Conservation (phyloP, 1,284 basidiomycete genomes). For the Kalmanozyma brasiliensis region DNA sequence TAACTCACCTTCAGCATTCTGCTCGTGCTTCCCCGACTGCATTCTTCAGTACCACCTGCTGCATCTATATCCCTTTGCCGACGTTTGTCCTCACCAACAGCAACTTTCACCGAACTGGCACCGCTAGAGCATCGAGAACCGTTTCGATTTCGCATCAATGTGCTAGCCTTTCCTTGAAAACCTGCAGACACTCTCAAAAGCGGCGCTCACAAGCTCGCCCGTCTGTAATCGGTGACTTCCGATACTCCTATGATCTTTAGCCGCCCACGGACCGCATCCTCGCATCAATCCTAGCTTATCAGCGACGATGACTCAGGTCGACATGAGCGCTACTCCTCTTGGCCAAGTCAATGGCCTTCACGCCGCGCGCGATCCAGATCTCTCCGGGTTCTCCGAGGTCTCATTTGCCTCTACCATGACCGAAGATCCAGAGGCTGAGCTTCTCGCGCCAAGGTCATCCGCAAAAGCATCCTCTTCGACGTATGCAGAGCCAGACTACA, state of each 20-base stretch:
- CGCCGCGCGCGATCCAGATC: slow-evolving; percentile 4
- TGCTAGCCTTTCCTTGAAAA: too few species aligned
- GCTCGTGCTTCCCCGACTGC: not conserved
- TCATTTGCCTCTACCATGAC: slow-evolving; percentile 16
- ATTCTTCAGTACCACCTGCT: too few species aligned
- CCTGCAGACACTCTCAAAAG: not conserved
- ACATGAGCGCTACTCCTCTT: slow-evolving; percentile 1
- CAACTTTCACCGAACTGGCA: too few species aligned
- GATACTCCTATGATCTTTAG: slow-evolving; percentile 3
- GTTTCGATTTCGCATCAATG: too few species aligned
- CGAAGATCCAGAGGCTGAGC: slow-evolving; percentile 13
- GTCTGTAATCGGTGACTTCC: not conserved
- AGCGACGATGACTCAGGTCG: slow-evolving; percentile 24
- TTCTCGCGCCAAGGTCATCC: slow-evolving; percentile 4
- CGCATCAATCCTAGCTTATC: not conserved
- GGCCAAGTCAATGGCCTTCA: not conserved
- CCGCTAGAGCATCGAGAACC: too few species aligned
- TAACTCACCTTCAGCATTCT: slow-evolving; percentile 2
- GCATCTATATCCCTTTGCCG: too few species aligned
- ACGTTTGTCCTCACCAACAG: too few species aligned
- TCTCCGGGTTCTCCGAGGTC: slow-evolving; percentile 26
- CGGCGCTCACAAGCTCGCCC: not conserved
- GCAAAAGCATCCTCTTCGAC: slow-evolving; percentile 5
- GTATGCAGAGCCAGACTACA: slow-evolving; percentile 1
- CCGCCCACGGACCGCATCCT: not conserved